A percentile compares a stretch with the other conserved stretches of the same genome.
phyloP scores from a whole-genome alignment of 805 yeast species.

The Schizosaccharomyces osmophilus region DNA sequence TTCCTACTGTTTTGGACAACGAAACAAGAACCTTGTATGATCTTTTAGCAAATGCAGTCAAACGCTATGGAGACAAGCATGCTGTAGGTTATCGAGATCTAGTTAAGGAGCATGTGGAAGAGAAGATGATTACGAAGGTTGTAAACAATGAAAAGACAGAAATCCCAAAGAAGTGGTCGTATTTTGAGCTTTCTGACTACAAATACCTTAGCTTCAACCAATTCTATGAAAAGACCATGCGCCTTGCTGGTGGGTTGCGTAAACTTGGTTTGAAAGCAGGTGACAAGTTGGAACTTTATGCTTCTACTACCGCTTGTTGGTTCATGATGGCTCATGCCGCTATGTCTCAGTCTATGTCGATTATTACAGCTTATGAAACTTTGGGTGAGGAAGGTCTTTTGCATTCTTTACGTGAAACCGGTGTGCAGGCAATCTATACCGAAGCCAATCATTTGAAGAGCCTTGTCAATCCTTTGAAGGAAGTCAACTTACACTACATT shows the following conservation, averaged over 20 bases:
- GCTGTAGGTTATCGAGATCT: conserved; percentile 63
- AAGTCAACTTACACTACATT: conserved; percentile 38
- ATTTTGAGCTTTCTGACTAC: conserved; percentile 56
- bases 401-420: conserved; percentile 67
- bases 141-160: conserved; percentile 51
- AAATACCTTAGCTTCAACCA: conserved; percentile 38
- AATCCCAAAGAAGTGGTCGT: conserved; percentile 72
- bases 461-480: conserved; percentile 46
- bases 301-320: conserved; percentile 28
- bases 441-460: conserved; percentile 50
- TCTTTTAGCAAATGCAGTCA: conserved; percentile 35
- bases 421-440: conserved; percentile 52
- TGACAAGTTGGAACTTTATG: conserved; percentile 56
- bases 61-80: conserved; percentile 26
- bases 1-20: conserved; percentile 23
- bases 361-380: conserved; percentile 91
- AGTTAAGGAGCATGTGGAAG: conserved; percentile 50
- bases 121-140: conserved; percentile 44
- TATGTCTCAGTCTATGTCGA: conserved; percentile 53
- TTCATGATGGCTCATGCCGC: conserved; percentile 66
- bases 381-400: conserved; percentile 58
- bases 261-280: conserved; percentile 45
- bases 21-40: conserved; percentile 49
- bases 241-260: conserved; percentile 51
- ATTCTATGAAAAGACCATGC: conserved; percentile 24